Conservation (phyloP, 108 stramenopile genomes). For the Discostella stelligeroides region DNA sequence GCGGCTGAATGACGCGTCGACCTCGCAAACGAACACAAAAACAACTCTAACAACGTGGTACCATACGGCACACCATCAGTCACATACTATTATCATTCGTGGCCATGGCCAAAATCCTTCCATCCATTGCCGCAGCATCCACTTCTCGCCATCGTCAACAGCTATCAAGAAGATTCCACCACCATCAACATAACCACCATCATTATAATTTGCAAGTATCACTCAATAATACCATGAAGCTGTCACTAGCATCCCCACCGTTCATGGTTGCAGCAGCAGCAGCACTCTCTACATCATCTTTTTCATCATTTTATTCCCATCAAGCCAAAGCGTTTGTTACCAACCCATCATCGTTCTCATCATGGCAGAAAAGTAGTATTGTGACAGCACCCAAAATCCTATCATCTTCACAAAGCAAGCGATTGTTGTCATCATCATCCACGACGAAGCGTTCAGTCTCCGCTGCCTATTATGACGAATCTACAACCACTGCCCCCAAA, state of each 20-base stretch:
- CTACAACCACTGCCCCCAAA: background rate
- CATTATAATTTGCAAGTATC: no score
- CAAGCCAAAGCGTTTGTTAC: background rate
- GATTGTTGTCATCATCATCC: background rate
- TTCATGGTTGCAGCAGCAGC: background rate
- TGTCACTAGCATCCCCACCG: background rate
- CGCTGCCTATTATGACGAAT: background rate
- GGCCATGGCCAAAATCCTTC: no score
- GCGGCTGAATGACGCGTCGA: no score
- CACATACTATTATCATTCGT: no score
- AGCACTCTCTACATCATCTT: no score
- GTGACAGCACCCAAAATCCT: background rate
- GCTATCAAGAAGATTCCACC: no score
- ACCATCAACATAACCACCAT: no score
- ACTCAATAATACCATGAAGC: constrained; percentile 1
- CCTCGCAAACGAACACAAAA: no score
- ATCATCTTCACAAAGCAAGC: background rate
- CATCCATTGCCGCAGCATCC: no score
- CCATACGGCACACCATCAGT: no score
- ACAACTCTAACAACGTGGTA: no score
- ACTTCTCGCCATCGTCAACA: no score
- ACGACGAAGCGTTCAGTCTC: background rate
- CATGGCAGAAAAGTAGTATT: background rate
- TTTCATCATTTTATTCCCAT: background rate
- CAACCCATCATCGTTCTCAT: background rate